Percentiles rank a stretch among this genome's conserved stretches.
These are phyloP conservation scores for Phaeolepiota aurea DNA, from an alignment of 768 basidiomycete genomes.

Conservation along the genomic window DNA sequence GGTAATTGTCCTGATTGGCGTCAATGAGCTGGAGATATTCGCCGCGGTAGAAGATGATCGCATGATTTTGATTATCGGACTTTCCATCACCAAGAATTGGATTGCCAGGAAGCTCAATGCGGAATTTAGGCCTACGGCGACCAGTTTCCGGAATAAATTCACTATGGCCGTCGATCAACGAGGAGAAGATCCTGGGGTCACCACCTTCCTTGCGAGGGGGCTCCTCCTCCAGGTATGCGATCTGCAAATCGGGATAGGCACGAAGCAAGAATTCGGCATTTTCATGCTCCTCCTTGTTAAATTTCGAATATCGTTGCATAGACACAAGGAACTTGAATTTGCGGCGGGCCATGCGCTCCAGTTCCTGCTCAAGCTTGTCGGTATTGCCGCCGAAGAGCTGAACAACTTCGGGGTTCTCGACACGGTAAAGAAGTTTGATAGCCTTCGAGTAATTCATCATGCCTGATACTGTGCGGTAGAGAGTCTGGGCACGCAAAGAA, in stretches of 20 bases:
- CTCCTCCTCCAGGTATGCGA: conserved; percentile 97
- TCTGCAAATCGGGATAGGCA: conserved; percentile 97
- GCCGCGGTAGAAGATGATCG: conserved; percentile 98
- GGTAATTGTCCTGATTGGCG: conserved; percentile 99
- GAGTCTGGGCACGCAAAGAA: conserved; percentile 94
- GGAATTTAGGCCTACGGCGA: conserved; percentile 90
- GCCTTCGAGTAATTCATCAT: conserved; percentile 99
- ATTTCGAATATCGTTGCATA: conserved; percentile 99
- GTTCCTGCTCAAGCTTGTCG: conserved; percentile 90
- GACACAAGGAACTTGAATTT: conserved; percentile 99
- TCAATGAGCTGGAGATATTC: conserved; percentile 99
- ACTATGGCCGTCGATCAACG: conserved; percentile 95
- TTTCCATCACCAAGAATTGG: conserved; percentile 99
- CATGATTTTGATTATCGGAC: conserved; percentile 99
- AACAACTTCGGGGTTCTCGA: conserved; percentile 98
- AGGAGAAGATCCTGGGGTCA: conserved; percentile 91
- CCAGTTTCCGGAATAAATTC: conserved; percentile 89
- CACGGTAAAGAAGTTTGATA: conserved; percentile 98
- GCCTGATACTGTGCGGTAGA: conserved; percentile 97
- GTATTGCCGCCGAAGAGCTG: conserved; percentile 97
- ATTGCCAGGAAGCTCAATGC: conserved; percentile 96
- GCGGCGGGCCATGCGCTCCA: conserved; percentile 94
- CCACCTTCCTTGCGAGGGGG: conserved; percentile 89
- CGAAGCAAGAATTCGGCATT: conserved; percentile 97
- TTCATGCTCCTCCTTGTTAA: conserved; percentile 99